phyloP scores from a whole-genome alignment of 192 early-diverging fungal species.

The Ambispora gerdemannii region DNA sequence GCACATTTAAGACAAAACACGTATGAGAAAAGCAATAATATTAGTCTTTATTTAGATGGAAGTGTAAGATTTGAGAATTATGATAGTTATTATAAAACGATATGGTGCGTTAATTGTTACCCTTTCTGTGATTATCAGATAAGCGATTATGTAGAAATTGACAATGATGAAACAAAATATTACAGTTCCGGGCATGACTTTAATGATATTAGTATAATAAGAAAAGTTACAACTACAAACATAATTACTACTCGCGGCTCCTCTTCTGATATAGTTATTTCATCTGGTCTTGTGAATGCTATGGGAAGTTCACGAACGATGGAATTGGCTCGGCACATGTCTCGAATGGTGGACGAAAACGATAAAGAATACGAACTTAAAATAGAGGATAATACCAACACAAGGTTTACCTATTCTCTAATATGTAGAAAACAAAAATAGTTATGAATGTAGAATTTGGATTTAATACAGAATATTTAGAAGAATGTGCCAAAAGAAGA shows the following conservation, averaged over 20 bases:
- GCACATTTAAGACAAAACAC: too few relatives aligned
- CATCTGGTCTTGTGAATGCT: slow-evolving; percentile 9
- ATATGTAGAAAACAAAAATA: slow-evolving; percentile 13
- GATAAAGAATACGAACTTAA: slow-evolving; percentile 3
- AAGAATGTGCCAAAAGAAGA: background rate
- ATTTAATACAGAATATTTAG: background rate
- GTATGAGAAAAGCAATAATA: too few relatives aligned
- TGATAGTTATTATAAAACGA: too few relatives aligned
- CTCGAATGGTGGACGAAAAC: slow-evolving; percentile 12
- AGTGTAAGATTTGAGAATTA: too few relatives aligned
- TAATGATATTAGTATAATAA: too few relatives aligned
- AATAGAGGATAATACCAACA: slow-evolving; percentile 9
- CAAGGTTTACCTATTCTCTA: background rate
- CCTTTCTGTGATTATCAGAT: too few relatives aligned
- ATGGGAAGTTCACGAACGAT: background rate
- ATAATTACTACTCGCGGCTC: slow-evolving; percentile 10
- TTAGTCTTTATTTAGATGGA: too few relatives aligned
- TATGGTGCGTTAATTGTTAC: too few relatives aligned
- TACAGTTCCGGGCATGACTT: too few relatives aligned
- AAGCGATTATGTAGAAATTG: too few relatives aligned
- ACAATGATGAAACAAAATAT: too few relatives aligned
- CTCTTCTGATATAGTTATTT: slow-evolving; percentile 18
- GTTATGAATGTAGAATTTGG: slow-evolving; percentile 11
- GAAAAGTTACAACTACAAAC: slow-evolving; percentile 10
- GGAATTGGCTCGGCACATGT: slow-evolving; percentile 10